Evolutionary conservation across 2,329 filamentous ascomycete species (phyloP), one percentile per base, ranked within the genome.

Genomic region (Aspergillus pseudotamarii): DNA sequence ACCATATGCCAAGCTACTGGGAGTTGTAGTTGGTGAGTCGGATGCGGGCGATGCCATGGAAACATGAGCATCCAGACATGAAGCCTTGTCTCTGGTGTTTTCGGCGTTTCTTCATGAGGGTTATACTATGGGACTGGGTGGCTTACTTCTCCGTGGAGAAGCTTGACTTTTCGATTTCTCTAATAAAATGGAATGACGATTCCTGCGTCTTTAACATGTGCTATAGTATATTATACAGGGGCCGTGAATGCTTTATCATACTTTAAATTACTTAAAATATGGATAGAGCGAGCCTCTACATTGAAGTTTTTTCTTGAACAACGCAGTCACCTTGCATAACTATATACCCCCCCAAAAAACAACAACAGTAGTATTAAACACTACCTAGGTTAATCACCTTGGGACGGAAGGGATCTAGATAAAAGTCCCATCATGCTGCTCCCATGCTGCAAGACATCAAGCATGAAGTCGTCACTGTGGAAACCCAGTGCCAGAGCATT

Each of bases 1-100:
- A 30, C 94, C 96, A 66, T 98, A 98, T 76, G 94, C 94, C 14
- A 88, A 92, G 66, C 82, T 93, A n/a, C 82, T 96, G 26, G 91
- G 90, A 41, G 73, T 86, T 62, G 73, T 82, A 11, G 75, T 78
- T 48, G 75, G 72, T 30, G 71, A 72, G 51, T 69, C 72, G 23
- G 70, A 72, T n/a, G 66, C 70, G 34, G 68, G 69, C 2, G 76
- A 78, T 65, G 70, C 73, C n/a, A 78, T 78, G 76, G 75, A 76
- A 64, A 72, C 73, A 62, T 79, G 67, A 72, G 41, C 36, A 48
- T 56, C 36, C 21, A 26, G 51, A 16, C n/a, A 51, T 34, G 30
- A 19, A n/a, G 28, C 16, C 38, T 57, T 45, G 23, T 57, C 23
- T 57, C 12, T 41, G 58, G 58, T 43, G 58, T 60, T 58, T 45